phyloP scores from a whole-genome alignment of 192 early-diverging fungal genomes.

The Allomyces arbusculus region DNA sequence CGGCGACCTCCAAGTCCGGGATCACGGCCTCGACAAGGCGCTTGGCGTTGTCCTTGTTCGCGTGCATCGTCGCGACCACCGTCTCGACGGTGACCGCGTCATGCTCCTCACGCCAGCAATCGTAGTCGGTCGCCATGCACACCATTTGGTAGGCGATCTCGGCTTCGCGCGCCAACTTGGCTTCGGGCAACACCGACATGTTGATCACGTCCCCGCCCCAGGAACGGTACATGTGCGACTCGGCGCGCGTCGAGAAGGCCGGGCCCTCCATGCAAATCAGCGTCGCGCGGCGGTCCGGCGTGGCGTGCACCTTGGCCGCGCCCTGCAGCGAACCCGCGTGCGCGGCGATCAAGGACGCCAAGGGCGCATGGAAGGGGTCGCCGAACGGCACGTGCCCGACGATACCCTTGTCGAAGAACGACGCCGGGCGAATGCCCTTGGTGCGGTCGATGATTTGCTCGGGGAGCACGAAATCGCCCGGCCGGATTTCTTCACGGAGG shows the following conservation, averaged over 20 bases:
- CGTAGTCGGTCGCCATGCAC: constrained; percentile 99
- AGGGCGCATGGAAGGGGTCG: constrained; percentile 66
- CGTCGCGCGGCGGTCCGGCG: constrained; percentile 65
- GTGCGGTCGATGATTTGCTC: constrained; percentile 94
- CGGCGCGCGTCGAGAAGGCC: constrained; percentile 89
- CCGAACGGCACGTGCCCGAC: constrained; percentile 83
- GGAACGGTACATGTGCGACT: constrained; percentile 85
- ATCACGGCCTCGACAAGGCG: constrained; percentile 52
- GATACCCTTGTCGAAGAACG: constrained; percentile 88
- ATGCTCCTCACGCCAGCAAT: constrained; percentile 61
- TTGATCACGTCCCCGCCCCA: constrained; percentile 93
- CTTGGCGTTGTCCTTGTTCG: constrained; percentile 68
- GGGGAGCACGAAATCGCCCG: constrained; percentile 85
- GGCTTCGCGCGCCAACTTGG: constrained; percentile 91
- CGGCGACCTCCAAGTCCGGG: constrained; percentile 45
- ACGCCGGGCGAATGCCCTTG: constrained; percentile 78
- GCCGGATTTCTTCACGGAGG: constrained; percentile 77
- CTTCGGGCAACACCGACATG: constrained; percentile 90
- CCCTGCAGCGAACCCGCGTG: constrained; percentile 17
- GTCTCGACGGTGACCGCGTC: constrained; percentile 68
- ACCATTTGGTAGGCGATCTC: constrained; percentile 97
- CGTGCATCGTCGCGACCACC: constrained; percentile 70
- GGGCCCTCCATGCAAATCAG: constrained; percentile 97
- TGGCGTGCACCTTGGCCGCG: constrained; percentile 18
- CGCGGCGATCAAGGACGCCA: constrained; percentile 50